phyloP scores from a whole-genome alignment of 2,329 filamentous ascomycete species.

The Mycosphaerelloides madeirae region DNA sequence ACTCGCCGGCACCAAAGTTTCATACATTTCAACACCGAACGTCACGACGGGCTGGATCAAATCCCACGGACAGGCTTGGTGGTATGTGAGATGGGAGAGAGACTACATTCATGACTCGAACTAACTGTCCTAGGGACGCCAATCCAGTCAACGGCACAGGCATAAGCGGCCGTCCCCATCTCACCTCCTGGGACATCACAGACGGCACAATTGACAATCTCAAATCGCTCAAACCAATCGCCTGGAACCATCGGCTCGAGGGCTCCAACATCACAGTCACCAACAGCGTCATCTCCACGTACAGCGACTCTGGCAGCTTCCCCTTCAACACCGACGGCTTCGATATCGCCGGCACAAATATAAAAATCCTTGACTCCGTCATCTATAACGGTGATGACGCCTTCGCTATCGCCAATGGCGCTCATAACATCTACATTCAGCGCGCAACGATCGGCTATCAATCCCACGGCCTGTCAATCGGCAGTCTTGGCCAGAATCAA shows the following conservation, averaged over 20 bases:
- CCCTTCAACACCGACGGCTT: conserved; percentile 43
- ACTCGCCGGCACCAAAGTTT: conserved; percentile 32
- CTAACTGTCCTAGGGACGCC: conserved; percentile 24
- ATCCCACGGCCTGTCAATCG: conserved; percentile 42
- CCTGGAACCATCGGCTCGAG: conserved; percentile 39
- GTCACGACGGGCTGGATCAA: conserved; percentile 43
- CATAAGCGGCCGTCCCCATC: conserved; percentile 37
- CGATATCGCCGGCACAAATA: conserved; percentile 32
- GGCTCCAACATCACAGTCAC: conserved; percentile 40
- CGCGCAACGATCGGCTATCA: conserved; percentile 42
- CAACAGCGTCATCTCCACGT: conserved; percentile 40
- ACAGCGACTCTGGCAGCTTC: conserved; percentile 32
- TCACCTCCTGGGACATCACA: conserved; percentile 29
- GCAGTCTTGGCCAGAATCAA: conserved; percentile 39
- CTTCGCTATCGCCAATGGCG: conserved; percentile 32
- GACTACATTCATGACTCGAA: too few species aligned
- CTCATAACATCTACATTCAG: conserved; percentile 38
- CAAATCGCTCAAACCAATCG: conserved; percentile 43
- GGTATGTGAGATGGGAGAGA: conserved; percentile 17
- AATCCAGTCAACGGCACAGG: conserved; percentile 39
- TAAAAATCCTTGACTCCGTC: conserved; percentile 9
- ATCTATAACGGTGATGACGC: conserved; percentile 5
- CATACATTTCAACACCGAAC: conserved; percentile 34
- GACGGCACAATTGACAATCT: conserved; percentile 37
- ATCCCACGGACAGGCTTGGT: conserved; percentile 45